Evolutionary conservation across 2,329 filamentous ascomycete genomes (phyloP).

Genomic region (Emydomyces testavorans): DNA sequence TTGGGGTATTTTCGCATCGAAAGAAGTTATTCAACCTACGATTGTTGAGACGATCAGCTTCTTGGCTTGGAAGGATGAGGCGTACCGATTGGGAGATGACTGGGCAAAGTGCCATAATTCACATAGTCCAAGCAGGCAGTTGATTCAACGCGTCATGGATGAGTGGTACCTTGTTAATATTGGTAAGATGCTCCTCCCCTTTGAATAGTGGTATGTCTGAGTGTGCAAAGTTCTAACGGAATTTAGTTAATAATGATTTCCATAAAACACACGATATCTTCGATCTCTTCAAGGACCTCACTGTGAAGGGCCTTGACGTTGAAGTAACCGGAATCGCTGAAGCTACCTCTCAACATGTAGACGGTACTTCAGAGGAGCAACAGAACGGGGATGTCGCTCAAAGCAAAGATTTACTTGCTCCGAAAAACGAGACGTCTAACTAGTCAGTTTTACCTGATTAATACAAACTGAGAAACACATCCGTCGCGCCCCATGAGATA

Average conservation of each 20-base stretch:
- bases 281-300: conserved; percentile 67
- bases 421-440: background rate
- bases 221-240: conserved; percentile 17
- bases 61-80: conserved; percentile 96
- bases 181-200: conserved; percentile 44
- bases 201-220: background rate
- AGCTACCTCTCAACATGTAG: conserved; percentile 10
- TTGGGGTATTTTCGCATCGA: conserved; percentile 97
- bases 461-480: background rate
- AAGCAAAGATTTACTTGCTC: background rate
- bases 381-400: conserved; percentile 2
- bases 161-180: conserved; percentile 94
- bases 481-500: background rate
- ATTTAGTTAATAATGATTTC: conserved; percentile 93
- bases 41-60: conserved; percentile 97
- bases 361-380: background rate
- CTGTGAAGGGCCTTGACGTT: conserved; percentile 29
- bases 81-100: conserved; percentile 80
- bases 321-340: conserved; percentile 19
- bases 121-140: conserved; percentile 59
- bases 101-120: conserved; percentile 87
- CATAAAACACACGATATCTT: conserved; percentile 73
- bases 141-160: conserved; percentile 76
- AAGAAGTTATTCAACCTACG: conserved; percentile 99
- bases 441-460: background rate